Conservation (phyloP, 495 filamentous ascomycete species). For the Cenococcum geophilum region DNA sequence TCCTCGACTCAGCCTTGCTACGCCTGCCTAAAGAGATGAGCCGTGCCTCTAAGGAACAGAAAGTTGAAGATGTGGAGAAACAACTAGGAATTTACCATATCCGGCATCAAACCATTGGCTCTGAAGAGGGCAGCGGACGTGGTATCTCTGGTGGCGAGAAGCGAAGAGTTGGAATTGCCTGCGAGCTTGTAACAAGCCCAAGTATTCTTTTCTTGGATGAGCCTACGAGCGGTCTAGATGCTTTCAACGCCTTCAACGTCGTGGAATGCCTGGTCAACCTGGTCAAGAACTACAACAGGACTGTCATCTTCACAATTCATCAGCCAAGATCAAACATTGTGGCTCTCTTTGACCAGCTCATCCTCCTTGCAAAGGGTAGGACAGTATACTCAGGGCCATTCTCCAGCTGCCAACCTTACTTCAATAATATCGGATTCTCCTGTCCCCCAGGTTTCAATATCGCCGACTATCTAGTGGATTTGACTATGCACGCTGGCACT, state of each 20-base stretch:
- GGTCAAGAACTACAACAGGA: slow-evolving; percentile 91
- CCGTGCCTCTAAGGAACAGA: slow-evolving; percentile 73
- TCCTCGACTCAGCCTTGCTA: slow-evolving; percentile 86
- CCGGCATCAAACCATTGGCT: slow-evolving; percentile 91
- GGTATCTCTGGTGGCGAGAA: slow-evolving; percentile 98
- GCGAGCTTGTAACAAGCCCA: slow-evolving; percentile 94
- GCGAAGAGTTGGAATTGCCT: slow-evolving; percentile 91
- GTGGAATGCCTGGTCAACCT: slow-evolving; percentile 92
- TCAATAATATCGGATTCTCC: slow-evolving; percentile 79
- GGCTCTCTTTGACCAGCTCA: slow-evolving; percentile 89
- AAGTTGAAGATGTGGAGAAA: slow-evolving; percentile 86
- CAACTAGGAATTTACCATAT: slow-evolving; percentile 92
- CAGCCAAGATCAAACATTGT: slow-evolving; percentile 99
- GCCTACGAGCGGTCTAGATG: slow-evolving; percentile 90
- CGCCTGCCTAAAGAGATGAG: slow-evolving; percentile 89
- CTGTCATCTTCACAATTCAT: slow-evolving; percentile 97
- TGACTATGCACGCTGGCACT: slow-evolving; percentile 88
- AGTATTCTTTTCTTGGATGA: slow-evolving; percentile 97
- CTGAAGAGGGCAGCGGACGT: slow-evolving; percentile 79
- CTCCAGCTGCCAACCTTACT: slow-evolving; percentile 83
- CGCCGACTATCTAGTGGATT: slow-evolving; percentile 91
- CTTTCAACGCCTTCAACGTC: slow-evolving; percentile 95
- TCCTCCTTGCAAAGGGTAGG: slow-evolving; percentile 82
- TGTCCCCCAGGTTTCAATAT: slow-evolving; percentile 98
- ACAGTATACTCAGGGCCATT: slow-evolving; percentile 92